Evolutionary conservation across 208 protist species (phyloP).

Genomic region (Zelonia costaricensis): DNA sequence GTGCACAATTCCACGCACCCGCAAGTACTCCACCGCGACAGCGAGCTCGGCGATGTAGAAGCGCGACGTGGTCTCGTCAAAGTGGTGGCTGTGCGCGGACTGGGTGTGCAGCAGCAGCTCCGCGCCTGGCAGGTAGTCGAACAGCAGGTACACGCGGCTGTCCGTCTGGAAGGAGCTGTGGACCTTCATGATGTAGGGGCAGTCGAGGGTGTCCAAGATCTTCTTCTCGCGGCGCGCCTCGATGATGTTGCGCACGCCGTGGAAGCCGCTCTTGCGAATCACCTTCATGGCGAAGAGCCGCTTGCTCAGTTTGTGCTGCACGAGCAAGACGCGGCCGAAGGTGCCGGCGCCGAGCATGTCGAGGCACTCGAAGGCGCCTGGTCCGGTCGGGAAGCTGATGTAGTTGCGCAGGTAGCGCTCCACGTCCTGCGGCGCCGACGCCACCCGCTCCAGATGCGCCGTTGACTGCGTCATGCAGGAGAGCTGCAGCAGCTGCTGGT

Average conservation of each 20-base stretch:
- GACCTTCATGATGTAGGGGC: constrained; percentile 88
- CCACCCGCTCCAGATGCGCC: constrained; percentile 17
- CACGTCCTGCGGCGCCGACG: constrained; percentile 28
- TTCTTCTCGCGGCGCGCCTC: constrained; percentile 70
- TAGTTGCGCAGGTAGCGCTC: constrained; percentile 40
- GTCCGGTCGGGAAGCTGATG: constrained; percentile 41
- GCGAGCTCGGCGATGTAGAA: constrained; percentile 93
- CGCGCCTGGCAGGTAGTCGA: constrained; percentile 93
- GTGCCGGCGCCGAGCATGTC: constrained; percentile 69
- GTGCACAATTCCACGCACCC: constrained; percentile 73
- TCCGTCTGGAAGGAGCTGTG: constrained; percentile 86
- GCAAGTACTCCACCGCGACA: constrained; percentile 85
- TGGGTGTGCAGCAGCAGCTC: constrained; percentile 94
- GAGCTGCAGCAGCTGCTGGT: constrained; percentile 37
- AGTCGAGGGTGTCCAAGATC: constrained; percentile 65
- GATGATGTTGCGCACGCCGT: constrained; percentile 55
- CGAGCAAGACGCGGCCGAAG: constrained; percentile 78
- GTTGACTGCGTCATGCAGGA: constrained; percentile 30
- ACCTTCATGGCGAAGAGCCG: constrained; percentile 78
- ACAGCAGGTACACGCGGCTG: constrained; percentile 82
- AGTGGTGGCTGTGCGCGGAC: constrained; percentile 41
- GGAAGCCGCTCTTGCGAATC: constrained; percentile 59
- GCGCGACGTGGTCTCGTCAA: constrained; percentile 54
- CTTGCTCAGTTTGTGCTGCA: constrained; percentile 57
- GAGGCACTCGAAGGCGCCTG: constrained; percentile 54